These are phyloP conservation scores for Malbranchea zuffiana DNA, from an alignment of 2,329 filamentous ascomycete genomes.

Conservation along the genomic window DNA sequence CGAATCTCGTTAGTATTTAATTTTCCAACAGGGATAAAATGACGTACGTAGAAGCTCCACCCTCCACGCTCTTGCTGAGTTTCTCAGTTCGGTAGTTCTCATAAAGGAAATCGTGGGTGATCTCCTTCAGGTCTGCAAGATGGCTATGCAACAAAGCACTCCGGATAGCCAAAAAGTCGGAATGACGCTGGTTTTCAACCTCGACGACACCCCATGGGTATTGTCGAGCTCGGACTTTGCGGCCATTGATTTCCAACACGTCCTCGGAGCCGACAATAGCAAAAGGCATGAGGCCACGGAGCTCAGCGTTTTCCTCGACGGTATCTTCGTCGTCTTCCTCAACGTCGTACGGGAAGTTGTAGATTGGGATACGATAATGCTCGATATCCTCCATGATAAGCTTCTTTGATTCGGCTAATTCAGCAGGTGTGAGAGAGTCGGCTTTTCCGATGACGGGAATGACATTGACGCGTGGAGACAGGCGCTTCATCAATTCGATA, in stretches of 20 bases:
- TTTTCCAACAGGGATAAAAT: background rate
- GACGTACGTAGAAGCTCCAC: conserved; percentile 75
- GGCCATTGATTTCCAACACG: conserved; percentile 82
- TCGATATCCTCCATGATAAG: conserved; percentile 99
- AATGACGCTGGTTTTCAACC: conserved; percentile 98
- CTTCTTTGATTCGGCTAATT: conserved; percentile 98
- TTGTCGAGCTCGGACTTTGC: conserved; percentile 84
- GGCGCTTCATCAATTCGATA: conserved; percentile 98
- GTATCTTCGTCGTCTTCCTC: conserved; percentile 99
- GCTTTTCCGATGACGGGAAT: conserved; percentile 98
- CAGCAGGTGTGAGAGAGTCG: conserved; percentile 89
- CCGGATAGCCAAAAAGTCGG: conserved; percentile 93
- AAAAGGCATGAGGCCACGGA: conserved; percentile 95
- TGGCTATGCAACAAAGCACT: conserved; percentile 96
- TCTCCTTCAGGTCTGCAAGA: conserved; percentile 96
- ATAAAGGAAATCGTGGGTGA: conserved; percentile 98
- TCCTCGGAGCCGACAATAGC: conserved; percentile 98
- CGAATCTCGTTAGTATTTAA: conserved; percentile 6
- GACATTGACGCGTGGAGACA: conserved; percentile 95
- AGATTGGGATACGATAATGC: conserved; percentile 98
- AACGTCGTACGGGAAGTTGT: conserved; percentile 99
- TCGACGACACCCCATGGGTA: conserved; percentile 99
- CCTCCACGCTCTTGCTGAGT: conserved; percentile 97
- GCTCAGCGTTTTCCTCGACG: conserved; percentile 96
- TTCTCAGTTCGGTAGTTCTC: conserved; percentile 99